Conservation (phyloP, 768 basidiomycete genomes). For the Coprinellus micaceus region DNA sequence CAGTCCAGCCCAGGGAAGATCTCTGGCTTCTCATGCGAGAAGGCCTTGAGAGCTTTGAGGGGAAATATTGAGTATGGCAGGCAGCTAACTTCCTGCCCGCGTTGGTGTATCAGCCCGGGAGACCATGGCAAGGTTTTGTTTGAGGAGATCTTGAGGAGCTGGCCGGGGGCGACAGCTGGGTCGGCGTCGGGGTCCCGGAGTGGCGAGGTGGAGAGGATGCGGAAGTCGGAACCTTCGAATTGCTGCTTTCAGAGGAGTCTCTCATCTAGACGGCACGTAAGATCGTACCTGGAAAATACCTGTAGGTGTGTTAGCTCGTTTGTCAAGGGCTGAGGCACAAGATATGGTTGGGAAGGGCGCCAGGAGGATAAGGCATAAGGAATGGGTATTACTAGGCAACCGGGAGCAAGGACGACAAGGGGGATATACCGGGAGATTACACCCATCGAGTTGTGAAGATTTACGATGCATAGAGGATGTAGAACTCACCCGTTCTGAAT, state of each 20-base stretch:
- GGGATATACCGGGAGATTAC: too few relatives aligned
- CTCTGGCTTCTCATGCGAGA: constrained; percentile 33
- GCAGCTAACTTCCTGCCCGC: constrained; percentile 48
- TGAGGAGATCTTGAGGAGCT: too few relatives aligned
- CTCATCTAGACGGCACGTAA: neutral
- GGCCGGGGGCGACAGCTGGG: constrained; percentile 23
- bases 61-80: constrained; percentile 56
- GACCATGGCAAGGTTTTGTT: constrained; percentile 35
- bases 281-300: constrained; percentile 43
- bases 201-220: constrained; percentile 43
- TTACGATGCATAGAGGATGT: too few relatives aligned
- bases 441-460: too few relatives aligned
- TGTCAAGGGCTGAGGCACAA: too few relatives aligned
- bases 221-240: constrained; percentile 39
- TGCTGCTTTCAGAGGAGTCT: neutral
- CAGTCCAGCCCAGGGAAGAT: constrained; percentile 38
- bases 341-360: too few relatives aligned
- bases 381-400: too few relatives aligned
- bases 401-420: too few relatives aligned
- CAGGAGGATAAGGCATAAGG: too few relatives aligned
- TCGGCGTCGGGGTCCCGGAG: constrained; percentile 28
- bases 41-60: constrained; percentile 41
- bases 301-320: constrained; percentile 18
- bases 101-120: constrained; percentile 41
- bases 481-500: constrained; percentile 50